A percentile compares a stretch with the other conserved stretches of the same genome.
Conservation (phyloP, 768 basidiomycete genomes). For the Phlebiopsis gigantea region DNA sequence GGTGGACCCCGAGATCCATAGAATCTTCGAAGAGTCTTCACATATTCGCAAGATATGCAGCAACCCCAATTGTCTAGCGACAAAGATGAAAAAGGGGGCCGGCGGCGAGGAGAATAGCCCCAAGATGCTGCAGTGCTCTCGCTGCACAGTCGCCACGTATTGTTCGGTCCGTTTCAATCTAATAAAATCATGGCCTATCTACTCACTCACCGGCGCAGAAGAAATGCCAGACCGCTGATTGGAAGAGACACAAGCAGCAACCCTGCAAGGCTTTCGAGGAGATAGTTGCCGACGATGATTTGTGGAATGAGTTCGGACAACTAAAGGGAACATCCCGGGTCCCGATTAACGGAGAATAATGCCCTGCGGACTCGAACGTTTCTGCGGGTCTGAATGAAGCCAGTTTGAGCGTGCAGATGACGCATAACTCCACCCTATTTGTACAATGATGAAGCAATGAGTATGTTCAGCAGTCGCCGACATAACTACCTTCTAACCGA, state of each 20-base stretch:
- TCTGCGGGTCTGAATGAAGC: too few relatives aligned
- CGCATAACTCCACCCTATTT: too few relatives aligned
- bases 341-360: not conserved
- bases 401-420: too few relatives aligned
- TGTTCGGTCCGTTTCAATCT: constrained; percentile 17
- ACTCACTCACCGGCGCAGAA: too few relatives aligned
- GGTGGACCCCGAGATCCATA: constrained; percentile 3
- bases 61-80: constrained; percentile 10
- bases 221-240: constrained; percentile 11
- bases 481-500: too few relatives aligned
- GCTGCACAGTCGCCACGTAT: constrained; percentile 8
- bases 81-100: not conserved
- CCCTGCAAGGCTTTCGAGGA: constrained; percentile 13
- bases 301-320: constrained; percentile 9
- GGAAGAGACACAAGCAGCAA: constrained; percentile 14
- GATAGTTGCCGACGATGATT: constrained; percentile 11
- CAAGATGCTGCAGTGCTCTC: constrained; percentile 11
- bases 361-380: too few relatives aligned
- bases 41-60: constrained; percentile 6
- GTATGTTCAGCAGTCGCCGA: too few relatives aligned
- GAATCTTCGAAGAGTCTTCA: not conserved
- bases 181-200: too few relatives aligned
- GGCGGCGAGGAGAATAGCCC: not conserved
- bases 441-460: too few relatives aligned
- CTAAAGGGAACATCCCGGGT: constrained; percentile 9